Conservation (phyloP, 352 stramenopile genomes). For the Globisporangium mamillatum region DNA sequence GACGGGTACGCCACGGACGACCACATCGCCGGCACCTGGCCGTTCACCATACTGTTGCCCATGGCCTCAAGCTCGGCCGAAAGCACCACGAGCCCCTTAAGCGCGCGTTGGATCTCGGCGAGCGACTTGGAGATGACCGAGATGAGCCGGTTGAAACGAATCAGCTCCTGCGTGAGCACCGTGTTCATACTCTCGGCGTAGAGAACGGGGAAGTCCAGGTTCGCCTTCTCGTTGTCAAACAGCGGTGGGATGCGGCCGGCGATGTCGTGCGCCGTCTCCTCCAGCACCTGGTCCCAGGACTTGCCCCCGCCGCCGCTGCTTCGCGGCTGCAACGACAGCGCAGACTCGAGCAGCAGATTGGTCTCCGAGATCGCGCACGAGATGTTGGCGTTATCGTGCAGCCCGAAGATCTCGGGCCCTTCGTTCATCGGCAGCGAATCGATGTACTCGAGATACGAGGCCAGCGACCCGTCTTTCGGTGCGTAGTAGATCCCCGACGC, state of each 20-base stretch:
- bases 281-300: constrained; percentile 88
- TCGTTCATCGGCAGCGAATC: constrained; percentile 84
- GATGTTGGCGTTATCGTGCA: constrained; percentile 88
- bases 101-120: constrained; percentile 87
- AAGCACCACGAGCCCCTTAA: constrained; percentile 93
- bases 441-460: constrained; percentile 74
- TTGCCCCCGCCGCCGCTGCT: constrained; percentile 76
- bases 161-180: constrained; percentile 88
- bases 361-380: constrained; percentile 88
- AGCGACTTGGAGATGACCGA: constrained; percentile 76
- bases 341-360: constrained; percentile 84
- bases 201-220: constrained; percentile 78
- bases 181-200: constrained; percentile 90
- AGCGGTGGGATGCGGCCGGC: constrained; percentile 53
- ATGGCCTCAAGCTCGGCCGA: constrained; percentile 91
- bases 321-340: constrained; percentile 88
- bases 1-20: constrained; percentile 86
- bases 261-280: constrained; percentile 89
- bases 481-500: constrained; percentile 83
- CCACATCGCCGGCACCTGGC: constrained; percentile 87
- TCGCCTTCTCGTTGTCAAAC: constrained; percentile 91
- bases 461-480: constrained; percentile 41
- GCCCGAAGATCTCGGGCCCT: constrained; percentile 80
- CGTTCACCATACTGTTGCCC: constrained; percentile 92
- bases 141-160: constrained; percentile 90